A percentile compares a stretch with the other conserved stretches of the same genome.
These are phyloP conservation scores for Hyaloperonospora brassicae DNA, from an alignment of 352 stramenopile genomes.

Conservation along the genomic window DNA sequence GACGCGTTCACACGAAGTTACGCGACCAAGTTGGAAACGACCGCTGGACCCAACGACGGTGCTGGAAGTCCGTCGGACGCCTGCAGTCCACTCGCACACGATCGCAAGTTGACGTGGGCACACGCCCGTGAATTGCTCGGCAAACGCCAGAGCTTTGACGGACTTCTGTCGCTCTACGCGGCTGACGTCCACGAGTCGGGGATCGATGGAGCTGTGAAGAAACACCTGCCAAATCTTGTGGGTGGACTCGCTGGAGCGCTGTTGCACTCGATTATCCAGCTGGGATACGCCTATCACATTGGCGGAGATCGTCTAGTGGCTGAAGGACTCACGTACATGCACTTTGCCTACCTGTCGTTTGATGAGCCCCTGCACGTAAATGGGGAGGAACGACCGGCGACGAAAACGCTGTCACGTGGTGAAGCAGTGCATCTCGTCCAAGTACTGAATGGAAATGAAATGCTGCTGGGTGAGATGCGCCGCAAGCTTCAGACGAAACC, in stretches of 20 bases:
- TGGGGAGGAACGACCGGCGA: slow-evolving; percentile 11
- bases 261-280: slow-evolving; percentile 34
- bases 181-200: slow-evolving; percentile 22
- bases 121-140: slow-evolving; percentile 15
- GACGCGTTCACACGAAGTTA: slow-evolving; percentile 24
- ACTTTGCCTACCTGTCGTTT: slow-evolving; percentile 31
- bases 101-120: slow-evolving; percentile 20
- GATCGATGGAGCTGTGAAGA: slow-evolving; percentile 25
- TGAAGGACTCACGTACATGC: slow-evolving; percentile 36
- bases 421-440: slow-evolving; percentile 20
- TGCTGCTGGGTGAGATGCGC: slow-evolving; percentile 22
- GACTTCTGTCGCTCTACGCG: slow-evolving; percentile 23
- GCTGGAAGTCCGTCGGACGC: slow-evolving; percentile 15
- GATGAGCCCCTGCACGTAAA: slow-evolving; percentile 15
- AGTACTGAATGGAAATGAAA: slow-evolving; percentile 13
- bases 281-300: slow-evolving; percentile 35
- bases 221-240: slow-evolving; percentile 29
- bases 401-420: slow-evolving; percentile 16
- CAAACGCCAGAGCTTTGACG: slow-evolving; percentile 31
- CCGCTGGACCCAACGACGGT: slow-evolving; percentile 4
- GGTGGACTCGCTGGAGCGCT: slow-evolving; percentile 32
- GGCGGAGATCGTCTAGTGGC: slow-evolving; percentile 27
- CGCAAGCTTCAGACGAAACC: slow-evolving; percentile 20
- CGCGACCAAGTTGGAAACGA: slow-evolving; percentile 23
- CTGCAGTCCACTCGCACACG: slow-evolving; percentile 6